These are phyloP conservation scores for Fagus sylvatica DNA, from an alignment of 306 rosid species.

Conservation along the genomic window DNA sequence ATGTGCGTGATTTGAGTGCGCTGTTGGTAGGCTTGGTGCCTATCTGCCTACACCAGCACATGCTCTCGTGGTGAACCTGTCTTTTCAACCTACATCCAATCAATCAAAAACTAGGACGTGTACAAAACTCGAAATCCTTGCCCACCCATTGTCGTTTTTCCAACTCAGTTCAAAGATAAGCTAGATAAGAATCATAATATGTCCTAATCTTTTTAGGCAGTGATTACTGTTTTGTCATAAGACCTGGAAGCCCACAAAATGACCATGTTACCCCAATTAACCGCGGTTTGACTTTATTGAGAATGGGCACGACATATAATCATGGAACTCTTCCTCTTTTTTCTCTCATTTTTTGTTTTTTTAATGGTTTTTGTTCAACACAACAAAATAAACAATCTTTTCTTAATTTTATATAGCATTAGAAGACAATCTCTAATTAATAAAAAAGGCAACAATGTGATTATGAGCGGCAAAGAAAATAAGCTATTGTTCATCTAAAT, in stretches of 20 bases:
- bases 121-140: constrained; percentile 11
- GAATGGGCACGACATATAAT: constrained; percentile 16
- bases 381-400: background rate
- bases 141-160: constrained; percentile 35
- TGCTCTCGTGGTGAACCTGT: constrained; percentile 24
- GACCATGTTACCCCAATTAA: constrained; percentile 22
- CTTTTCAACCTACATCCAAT: constrained; percentile 23
- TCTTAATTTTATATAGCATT: background rate
- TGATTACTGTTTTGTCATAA: constrained; percentile 8
- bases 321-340: constrained; percentile 21
- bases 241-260: background rate
- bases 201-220: constrained; percentile 20
- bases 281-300: background rate
- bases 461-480: constrained; percentile 34
- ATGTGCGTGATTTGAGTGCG: no score
- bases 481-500: constrained; percentile 30
- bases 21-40: no score
- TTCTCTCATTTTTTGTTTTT: background rate
- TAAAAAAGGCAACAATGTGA: constrained; percentile 18
- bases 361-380: background rate
- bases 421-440: constrained; percentile 3
- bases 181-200: constrained; percentile 6
- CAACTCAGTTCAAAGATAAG: background rate
- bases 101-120: constrained; percentile 32
- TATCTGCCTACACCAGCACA: no score